Conservation (phyloP, 768 basidiomycete species). For the Podaxis mareebaensis region DNA sequence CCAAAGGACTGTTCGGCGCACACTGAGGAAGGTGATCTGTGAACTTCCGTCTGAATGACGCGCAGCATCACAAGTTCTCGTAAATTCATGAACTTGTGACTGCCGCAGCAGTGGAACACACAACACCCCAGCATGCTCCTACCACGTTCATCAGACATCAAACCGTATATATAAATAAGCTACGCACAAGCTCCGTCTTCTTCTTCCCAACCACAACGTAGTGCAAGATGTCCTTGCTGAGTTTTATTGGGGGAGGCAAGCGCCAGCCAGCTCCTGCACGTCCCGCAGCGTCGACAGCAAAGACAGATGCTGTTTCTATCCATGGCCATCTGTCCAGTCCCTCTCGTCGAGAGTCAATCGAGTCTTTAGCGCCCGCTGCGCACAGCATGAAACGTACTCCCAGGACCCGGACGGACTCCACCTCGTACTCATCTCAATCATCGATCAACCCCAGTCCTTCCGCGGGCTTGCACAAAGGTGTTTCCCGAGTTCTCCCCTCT, state of each 20-base stretch:
- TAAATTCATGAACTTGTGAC: neutral
- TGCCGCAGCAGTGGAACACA: neutral
- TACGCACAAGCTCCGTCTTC: constrained; percentile 4
- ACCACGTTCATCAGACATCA: constrained; percentile 1
- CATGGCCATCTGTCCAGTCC: constrained; percentile 12
- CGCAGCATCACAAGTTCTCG: neutral
- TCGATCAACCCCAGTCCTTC: neutral
- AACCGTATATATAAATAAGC: neutral
- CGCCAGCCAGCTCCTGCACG: neutral
- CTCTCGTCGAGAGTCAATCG: constrained; percentile 1
- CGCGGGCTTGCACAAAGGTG: neutral
- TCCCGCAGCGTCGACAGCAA: constrained; percentile 1
- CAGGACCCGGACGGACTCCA: constrained; percentile 4
- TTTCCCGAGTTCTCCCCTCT: neutral
- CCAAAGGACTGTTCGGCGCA: neutral
- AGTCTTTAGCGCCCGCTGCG: neutral
- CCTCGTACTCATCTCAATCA: neutral
- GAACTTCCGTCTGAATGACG: neutral
- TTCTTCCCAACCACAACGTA: constrained; percentile 2
- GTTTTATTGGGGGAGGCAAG: constrained; percentile 4
- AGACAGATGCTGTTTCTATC: constrained; percentile 4
- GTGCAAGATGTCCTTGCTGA: constrained; percentile 10
- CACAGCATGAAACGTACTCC: neutral
- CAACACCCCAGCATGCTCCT: neutral
- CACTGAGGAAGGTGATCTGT: neutral